phyloP scores from a whole-genome alignment of 371 early-diverging fungal species.

The Mortierella sp. region DNA sequence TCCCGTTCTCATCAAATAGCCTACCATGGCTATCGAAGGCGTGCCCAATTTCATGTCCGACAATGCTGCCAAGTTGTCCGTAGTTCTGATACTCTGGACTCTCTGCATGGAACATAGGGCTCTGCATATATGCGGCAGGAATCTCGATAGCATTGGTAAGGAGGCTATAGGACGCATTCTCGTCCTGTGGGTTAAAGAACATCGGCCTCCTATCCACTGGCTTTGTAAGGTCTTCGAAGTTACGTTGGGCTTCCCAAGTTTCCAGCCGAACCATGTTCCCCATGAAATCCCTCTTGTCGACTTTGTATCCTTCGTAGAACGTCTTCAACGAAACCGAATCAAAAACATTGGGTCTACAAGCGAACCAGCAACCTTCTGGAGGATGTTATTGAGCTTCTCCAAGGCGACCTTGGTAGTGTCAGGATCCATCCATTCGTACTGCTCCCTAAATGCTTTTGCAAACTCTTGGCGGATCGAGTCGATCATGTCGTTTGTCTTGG shows the following conservation, averaged over 20 bases:
- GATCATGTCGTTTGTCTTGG: conserved; percentile 51
- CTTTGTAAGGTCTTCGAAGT: background rate
- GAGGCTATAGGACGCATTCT: background rate
- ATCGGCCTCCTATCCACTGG: background rate
- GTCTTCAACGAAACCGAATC: conserved; percentile 54
- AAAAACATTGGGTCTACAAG: conserved; percentile 20
- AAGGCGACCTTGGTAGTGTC: conserved; percentile 58
- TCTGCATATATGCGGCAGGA: background rate
- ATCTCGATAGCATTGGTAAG: background rate
- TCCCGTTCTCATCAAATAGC: background rate
- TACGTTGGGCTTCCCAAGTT: too few species aligned
- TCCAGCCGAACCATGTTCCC: conserved; percentile 23
- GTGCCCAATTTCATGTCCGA: background rate
- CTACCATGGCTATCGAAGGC: background rate
- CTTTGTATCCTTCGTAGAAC: conserved; percentile 55
- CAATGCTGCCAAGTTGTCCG: background rate
- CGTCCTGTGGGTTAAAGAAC: background rate
- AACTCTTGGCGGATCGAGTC: conserved; percentile 55
- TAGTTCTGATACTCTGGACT: background rate
- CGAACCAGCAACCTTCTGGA: conserved; percentile 62
- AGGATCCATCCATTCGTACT: conserved; percentile 63
- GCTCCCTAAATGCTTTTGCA: conserved; percentile 44
- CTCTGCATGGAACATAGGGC: background rate
- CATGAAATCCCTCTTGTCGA: conserved; percentile 47
- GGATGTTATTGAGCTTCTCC: conserved; percentile 54